phyloP scores from a whole-genome alignment of 169 alveolate genomes.

The Eimeria zaria region DNA sequence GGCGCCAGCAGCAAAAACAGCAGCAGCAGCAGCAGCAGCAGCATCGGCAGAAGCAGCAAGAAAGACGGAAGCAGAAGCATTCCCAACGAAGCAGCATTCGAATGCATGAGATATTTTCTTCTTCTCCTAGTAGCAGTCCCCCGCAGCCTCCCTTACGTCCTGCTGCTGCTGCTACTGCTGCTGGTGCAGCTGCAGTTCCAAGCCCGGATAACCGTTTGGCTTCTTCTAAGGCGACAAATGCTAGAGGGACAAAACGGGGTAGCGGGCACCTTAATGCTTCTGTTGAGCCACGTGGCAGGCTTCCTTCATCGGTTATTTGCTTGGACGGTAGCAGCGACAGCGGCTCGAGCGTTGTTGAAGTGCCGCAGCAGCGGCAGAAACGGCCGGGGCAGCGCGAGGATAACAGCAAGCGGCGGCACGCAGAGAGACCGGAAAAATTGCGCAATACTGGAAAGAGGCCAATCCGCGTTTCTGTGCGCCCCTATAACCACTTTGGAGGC shows the following conservation, averaged over 20 bases:
- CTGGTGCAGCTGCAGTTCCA: too few relatives aligned
- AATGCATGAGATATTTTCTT: not conserved
- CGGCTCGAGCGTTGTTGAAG: slow-evolving; percentile 32
- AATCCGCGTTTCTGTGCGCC: not conserved
- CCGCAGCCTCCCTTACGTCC: not conserved
- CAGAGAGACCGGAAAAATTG: not conserved
- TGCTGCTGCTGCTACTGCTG: not conserved
- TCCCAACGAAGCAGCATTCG: not conserved
- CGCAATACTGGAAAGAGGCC: not conserved
- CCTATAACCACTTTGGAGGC: not conserved
- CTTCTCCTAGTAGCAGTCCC: slow-evolving; percentile 50
- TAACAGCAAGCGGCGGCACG: slow-evolving; percentile 31
- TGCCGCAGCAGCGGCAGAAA: not conserved
- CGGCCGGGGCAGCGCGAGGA: too few relatives aligned
- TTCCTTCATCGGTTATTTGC: not conserved
- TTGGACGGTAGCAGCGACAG: slow-evolving; percentile 38
- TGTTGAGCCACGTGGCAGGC: too few relatives aligned
- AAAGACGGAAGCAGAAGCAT: not conserved
- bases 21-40: not conserved
- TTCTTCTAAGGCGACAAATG: too few relatives aligned
- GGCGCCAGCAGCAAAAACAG: slow-evolving; percentile 1
- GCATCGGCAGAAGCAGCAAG: not conserved
- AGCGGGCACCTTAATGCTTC: too few relatives aligned
- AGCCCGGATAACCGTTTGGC: too few relatives aligned
- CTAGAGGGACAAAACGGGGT: too few relatives aligned